Base-by-base conservation (phyloP, 1,284 basidiomycete genomes). In the Trametes versicolor region DNA sequence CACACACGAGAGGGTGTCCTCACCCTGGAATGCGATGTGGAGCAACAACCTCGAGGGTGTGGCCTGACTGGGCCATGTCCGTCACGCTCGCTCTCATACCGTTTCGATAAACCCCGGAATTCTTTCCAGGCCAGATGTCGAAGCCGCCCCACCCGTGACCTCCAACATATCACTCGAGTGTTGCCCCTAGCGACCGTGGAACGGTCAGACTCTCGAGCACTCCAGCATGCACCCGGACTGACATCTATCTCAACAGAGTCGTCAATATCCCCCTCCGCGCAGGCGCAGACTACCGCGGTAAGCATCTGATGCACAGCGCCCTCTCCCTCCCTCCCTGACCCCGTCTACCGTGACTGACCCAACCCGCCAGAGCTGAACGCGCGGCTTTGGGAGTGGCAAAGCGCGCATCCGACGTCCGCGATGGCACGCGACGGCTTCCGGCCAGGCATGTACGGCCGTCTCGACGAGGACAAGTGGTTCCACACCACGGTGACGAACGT, bases 401-500 rank as follows among this genome's bases (percentile, higher is more conserved):
- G 81, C 34, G 73, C 79, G 9, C 86, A 90, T 69, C 85, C 90
- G 2, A 75, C 78, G 2, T 91, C 89, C 6, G 80, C 86, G 7
- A 74, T 81, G 8, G 90, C 84, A 2, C 81, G 78, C 60, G 68
- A 71, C 19, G 85, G 85, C 6, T 90, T 75, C 63, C 79, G 79
- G 53, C 74, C 79, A 51, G 85, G 89, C 85, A 72, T 84, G 37
- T 93, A 91, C 65, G 86, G 85, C 12, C 83, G 91, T 12, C 78
- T 91, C 17, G 83, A 88, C 66, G 73, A 76, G 51, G 74, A 85
- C 23, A 71, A 71, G 4, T 85, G 82, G 72, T 93, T 93, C 72
- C 82, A 83, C 52, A 92, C 91, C 0, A 91, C 87, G 0, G 87
- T 92, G 17, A 91, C 90, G 0, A 91, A 93, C 61, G 81, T 93